Evolutionary conservation across 2,329 filamentous ascomycete genomes (phyloP), one percentile per base, ranked within the genome.

Genomic region (Ophiocordyceps australis): DNA sequence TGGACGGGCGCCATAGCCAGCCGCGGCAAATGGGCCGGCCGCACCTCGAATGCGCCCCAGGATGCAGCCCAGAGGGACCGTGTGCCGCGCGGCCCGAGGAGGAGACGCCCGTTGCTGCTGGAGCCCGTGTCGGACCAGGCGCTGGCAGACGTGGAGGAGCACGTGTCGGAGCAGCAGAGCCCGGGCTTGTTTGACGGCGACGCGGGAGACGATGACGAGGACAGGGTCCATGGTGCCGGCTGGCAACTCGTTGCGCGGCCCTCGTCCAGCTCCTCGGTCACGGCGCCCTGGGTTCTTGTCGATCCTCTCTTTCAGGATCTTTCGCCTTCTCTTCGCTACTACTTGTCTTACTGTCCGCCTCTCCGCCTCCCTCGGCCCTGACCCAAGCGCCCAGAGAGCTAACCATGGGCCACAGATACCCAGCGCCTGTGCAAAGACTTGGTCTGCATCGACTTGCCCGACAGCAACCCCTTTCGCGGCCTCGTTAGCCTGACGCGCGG

Each of bases 351-450:
- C 32, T 56, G 52, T 37, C 11, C 27, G 24, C 17, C 23, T 10
- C 33, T 32, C 35, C 25, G 19, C 20, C 5, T 11, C 9, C 11
- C 6, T 24, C 12, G 5, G 14, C 17, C 17, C 33, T 35, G 27
- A 33, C 29, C 20, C 14, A 18, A 29, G 21, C 27, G 15, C 24
- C 22, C n/a, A n/a, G n/a, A n/a, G n/a, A n/a, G n/a, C n/a, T n/a
- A n/a, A n/a, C n/a, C n/a, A n/a, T 5, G 10, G 4, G 9, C 11
- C 22, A 0, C 54, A 65, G 55, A 64, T 43, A 42, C 58, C 28
- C 46, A 40, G n/a, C 43, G 57, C 20, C 46, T 71, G 25, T 68
- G 62, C 44, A 55, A 49, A 38, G 63, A 67, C 35, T 49, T 70
- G 22, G 57, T 62, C 28, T 52, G 56, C 15, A 46, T 50, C 27